phyloP scores from a whole-genome alignment of 108 stramenopile species.

The Cyclotella baltica region DNA sequence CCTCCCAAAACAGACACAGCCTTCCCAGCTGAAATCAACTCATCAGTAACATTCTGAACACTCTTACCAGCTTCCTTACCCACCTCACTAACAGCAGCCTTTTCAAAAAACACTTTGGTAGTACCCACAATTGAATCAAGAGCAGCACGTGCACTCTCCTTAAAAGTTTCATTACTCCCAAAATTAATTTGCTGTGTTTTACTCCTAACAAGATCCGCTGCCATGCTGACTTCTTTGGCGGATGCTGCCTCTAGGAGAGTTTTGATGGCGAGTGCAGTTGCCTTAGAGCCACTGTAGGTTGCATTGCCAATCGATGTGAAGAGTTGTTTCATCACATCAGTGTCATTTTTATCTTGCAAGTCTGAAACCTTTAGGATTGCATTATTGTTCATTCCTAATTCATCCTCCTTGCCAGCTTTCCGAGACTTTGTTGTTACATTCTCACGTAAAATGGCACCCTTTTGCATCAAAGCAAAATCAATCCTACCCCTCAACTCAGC shows the following conservation, averaged over 20 bases:
- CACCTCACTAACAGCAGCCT: neutral
- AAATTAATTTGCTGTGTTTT: neutral
- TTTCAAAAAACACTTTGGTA: neutral
- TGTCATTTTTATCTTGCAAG: conserved; percentile 3
- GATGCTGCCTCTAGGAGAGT: conserved; percentile 5
- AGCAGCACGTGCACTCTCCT: conserved; percentile 1
- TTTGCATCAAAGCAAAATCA: conserved; percentile 3
- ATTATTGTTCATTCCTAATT: neutral
- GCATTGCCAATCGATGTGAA: neutral
- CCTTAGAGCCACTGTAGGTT: neutral
- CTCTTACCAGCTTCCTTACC: neutral
- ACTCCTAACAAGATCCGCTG: neutral
- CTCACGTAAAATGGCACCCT: conserved; percentile 8
- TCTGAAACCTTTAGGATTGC: neutral
- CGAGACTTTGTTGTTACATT: neutral
- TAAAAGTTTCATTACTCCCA: conserved; percentile 5
- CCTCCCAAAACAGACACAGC: neutral
- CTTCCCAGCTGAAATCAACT: conserved; percentile 6
- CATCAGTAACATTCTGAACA: conserved; percentile 1
- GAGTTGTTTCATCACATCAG: conserved; percentile 4
- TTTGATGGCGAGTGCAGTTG: conserved; percentile 10
- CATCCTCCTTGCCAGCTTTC: neutral
- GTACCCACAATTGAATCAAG: conserved; percentile 6
- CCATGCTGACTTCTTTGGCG: conserved; percentile 1
- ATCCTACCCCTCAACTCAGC: conserved; percentile 6